phyloP scores from a whole-genome alignment of 2,329 filamentous ascomycete genomes.

The Fusarium neocosmosporiellum region DNA sequence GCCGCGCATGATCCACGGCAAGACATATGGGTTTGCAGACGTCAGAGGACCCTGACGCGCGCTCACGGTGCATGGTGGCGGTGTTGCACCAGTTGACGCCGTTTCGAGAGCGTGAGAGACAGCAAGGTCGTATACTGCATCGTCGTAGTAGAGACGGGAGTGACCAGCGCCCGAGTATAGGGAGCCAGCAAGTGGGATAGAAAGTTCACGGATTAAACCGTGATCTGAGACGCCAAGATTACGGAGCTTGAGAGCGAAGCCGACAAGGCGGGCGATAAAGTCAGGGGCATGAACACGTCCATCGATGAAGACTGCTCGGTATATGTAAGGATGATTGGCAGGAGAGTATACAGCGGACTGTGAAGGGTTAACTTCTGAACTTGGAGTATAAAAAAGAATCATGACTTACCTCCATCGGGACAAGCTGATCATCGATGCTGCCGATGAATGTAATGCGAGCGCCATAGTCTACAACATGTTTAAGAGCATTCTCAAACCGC shows the following conservation, averaged over 20 bases:
- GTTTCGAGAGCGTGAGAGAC: conserved; percentile 81
- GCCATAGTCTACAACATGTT: conserved; percentile 79
- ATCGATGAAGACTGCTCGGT: conserved; percentile 95
- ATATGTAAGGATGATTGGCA: conserved; percentile 90
- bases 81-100: conserved; percentile 60
- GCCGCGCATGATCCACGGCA: conserved; percentile 96
- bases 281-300: conserved; percentile 91
- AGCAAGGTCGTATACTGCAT: conserved; percentile 83
- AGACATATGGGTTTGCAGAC: conserved; percentile 83
- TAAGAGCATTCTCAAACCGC: conserved; percentile 81
- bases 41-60: conserved; percentile 49
- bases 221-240: conserved; percentile 95
- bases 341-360: conserved; percentile 87
- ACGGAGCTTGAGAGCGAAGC: conserved; percentile 91
- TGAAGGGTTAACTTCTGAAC: conserved; percentile 41
- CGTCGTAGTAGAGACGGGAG: conserved; percentile 91
- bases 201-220: conserved; percentile 90
- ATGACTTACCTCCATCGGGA: conserved; percentile 81
- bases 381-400: neutral
- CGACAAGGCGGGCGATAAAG: conserved; percentile 92
- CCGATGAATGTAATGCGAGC: conserved; percentile 89
- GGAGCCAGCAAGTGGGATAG: conserved; percentile 86
- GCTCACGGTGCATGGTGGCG: conserved; percentile 40
- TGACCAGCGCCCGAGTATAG: conserved; percentile 94
- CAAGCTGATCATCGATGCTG: conserved; percentile 96